These are phyloP conservation scores for Didymella arachidicola DNA, from an alignment of 2,329 filamentous ascomycete genomes.

Conservation along the genomic window DNA sequence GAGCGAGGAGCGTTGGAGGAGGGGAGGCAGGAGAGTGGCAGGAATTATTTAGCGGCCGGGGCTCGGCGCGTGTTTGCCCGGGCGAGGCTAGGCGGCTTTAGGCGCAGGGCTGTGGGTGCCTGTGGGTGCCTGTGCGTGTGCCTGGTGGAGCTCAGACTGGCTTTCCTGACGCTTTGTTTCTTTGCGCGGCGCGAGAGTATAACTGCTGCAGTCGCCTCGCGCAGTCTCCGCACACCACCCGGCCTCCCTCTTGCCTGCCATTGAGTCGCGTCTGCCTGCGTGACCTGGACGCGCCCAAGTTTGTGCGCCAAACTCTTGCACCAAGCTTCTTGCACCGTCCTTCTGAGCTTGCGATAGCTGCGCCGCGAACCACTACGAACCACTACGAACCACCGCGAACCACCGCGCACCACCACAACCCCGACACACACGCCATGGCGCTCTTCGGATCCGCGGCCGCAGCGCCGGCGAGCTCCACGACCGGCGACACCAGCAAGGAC, in stretches of 20 bases:
- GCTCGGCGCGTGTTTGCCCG: slow-evolving; percentile 29
- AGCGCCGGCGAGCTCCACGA: slow-evolving; percentile 70
- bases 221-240: not conserved
- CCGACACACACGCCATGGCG: slow-evolving; percentile 59
- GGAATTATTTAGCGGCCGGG: slow-evolving; percentile 34
- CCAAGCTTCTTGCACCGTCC: slow-evolving; percentile 5
- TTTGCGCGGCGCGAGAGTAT: slow-evolving; percentile 29
- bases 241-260: not conserved
- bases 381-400: slow-evolving; percentile 8
- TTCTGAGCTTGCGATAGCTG: slow-evolving; percentile 36
- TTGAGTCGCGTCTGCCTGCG: not conserved
- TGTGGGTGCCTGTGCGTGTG: slow-evolving; percentile 37
- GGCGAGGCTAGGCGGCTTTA: slow-evolving; percentile 30
- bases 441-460: slow-evolving; percentile 65
- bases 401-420: not conserved
- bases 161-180: slow-evolving; percentile 12
- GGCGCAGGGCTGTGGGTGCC: slow-evolving; percentile 39
- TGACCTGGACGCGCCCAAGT: slow-evolving; percentile 17
- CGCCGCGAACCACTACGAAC: slow-evolving; percentile 7
- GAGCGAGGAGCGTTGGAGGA: slow-evolving; percentile 82
- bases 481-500: slow-evolving; percentile 91
- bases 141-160: slow-evolving; percentile 25
- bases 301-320: not conserved
- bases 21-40: not conserved
- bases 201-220: slow-evolving; percentile 18